Conservation (phyloP, 208 protist genomes). For the Acanthamoeba castellanii region DNA sequence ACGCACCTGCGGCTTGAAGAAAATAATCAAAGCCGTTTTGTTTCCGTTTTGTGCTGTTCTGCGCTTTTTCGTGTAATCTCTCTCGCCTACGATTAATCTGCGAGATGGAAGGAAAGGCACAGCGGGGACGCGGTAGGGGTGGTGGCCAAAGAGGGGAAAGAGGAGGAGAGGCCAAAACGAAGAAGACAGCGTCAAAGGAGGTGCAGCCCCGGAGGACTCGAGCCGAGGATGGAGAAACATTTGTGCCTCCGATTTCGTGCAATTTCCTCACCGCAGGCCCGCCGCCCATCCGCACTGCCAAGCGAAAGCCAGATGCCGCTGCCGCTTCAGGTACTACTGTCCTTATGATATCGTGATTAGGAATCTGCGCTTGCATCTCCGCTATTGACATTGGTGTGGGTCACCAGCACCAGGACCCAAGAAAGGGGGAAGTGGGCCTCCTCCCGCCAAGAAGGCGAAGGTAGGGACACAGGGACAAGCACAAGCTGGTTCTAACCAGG, state of each 20-base stretch:
- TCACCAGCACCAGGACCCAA: background rate
- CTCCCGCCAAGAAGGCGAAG: background rate
- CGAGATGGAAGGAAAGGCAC: background rate
- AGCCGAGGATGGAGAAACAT: background rate
- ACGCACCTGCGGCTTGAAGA: background rate
- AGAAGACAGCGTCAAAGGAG: background rate
- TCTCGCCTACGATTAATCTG: too few relatives aligned
- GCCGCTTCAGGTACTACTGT: background rate
- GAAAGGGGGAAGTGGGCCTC: background rate
- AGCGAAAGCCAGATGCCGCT: background rate
- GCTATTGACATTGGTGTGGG: background rate
- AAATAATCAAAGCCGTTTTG: background rate
- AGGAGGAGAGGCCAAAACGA: background rate
- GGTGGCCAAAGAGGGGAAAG: background rate
- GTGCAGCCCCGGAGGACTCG: background rate
- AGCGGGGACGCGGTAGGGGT: background rate
- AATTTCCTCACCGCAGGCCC: slow-evolving; percentile 1
- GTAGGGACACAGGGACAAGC: background rate
- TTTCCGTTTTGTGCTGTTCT: too few relatives aligned
- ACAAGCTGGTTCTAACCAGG: background rate
- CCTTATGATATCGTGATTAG: background rate
- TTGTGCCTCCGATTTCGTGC: background rate
- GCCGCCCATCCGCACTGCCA: background rate
- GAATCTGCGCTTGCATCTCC: background rate
- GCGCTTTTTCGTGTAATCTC: too few relatives aligned